Evolutionary conservation across 2,329 filamentous ascomycete species (phyloP).

Genomic region (Graphilbum fragrans): DNA sequence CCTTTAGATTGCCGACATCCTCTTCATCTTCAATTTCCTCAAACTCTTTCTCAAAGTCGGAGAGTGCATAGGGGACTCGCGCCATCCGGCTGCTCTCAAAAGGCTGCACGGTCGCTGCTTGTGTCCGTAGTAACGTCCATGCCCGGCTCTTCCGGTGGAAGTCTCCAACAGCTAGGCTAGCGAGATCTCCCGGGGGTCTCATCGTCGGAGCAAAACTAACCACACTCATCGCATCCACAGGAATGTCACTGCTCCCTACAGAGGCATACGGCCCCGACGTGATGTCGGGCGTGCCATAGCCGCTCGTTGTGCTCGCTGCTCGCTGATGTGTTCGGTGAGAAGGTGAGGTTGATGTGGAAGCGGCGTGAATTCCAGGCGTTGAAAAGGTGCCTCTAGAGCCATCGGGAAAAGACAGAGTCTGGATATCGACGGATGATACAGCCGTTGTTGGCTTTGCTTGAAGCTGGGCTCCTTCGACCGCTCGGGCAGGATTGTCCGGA

Average conservation of each 20-base stretch:
- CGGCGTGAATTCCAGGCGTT: slow-evolving; percentile 23
- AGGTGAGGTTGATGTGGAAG: slow-evolving; percentile 17
- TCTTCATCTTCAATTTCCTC: slow-evolving; percentile 52
- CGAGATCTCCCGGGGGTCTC: slow-evolving; percentile 57
- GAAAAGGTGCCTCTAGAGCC: slow-evolving; percentile 53
- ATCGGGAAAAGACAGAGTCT: slow-evolving; percentile 62
- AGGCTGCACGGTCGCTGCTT: slow-evolving; percentile 45
- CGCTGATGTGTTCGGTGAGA: slow-evolving; percentile 2
- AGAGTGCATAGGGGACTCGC: slow-evolving; percentile 38
- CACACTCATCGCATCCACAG: slow-evolving; percentile 55
- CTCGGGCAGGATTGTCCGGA: slow-evolving; percentile 8
- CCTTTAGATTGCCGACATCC: slow-evolving; percentile 20
- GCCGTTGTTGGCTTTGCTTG: slow-evolving; percentile 70
- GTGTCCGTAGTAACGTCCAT: slow-evolving; percentile 54
- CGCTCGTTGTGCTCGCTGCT: slow-evolving; percentile 19
- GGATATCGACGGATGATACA: slow-evolving; percentile 68
- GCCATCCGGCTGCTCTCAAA: slow-evolving; percentile 41
- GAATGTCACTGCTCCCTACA: slow-evolving; percentile 28
- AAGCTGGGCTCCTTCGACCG: slow-evolving; percentile 22
- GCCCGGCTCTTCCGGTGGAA: slow-evolving; percentile 53
- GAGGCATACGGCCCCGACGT: background rate
- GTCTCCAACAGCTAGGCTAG: slow-evolving; percentile 69
- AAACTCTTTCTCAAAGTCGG: slow-evolving; percentile 67
- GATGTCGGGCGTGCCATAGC: slow-evolving; percentile 24
- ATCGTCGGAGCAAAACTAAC: slow-evolving; percentile 53